Conservation (phyloP, 2,329 filamentous ascomycete genomes). For the Fusarium sp. region DNA sequence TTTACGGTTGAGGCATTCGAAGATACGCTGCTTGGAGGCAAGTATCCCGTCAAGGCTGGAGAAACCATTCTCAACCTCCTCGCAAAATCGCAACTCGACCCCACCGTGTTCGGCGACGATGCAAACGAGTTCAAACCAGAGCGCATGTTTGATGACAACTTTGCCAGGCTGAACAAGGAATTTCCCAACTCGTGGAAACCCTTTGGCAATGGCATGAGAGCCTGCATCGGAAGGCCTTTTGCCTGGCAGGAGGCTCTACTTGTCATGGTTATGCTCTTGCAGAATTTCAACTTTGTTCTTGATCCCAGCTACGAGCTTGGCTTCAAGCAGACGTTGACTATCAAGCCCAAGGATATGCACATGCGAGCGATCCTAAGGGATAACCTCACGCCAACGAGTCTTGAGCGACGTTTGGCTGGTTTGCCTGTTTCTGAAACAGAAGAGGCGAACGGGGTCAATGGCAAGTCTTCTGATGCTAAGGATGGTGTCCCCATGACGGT, state of each 20-base stretch:
- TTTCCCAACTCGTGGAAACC: constrained; percentile 76
- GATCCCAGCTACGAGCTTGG: constrained; percentile 70
- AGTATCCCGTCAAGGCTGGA: neutral
- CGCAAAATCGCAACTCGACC: neutral
- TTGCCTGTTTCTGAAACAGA: neutral
- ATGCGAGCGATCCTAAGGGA: neutral
- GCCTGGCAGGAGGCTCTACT: constrained; percentile 79
- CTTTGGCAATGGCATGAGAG: constrained; percentile 77
- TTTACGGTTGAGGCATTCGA: neutral
- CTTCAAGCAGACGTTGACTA: constrained; percentile 58
- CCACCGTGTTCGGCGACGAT: neutral
- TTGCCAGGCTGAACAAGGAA: constrained; percentile 56
- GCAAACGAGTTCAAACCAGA: neutral
- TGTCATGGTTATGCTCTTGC: constrained; percentile 71
- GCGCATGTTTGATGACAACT: neutral
- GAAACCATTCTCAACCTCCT: neutral
- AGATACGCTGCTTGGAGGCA: neutral
- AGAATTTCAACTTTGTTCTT: constrained; percentile 76
- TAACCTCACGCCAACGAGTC: neutral
- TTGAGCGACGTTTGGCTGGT: neutral
- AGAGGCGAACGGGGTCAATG: neutral
- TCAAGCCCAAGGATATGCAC: neutral
- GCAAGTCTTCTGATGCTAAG: neutral
- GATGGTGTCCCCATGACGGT: neutral
- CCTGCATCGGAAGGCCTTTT: constrained; percentile 78